These are phyloP conservation scores for Microsporum ferrugineum DNA, from an alignment of 2,329 filamentous ascomycete genomes.

Conservation along the genomic window DNA sequence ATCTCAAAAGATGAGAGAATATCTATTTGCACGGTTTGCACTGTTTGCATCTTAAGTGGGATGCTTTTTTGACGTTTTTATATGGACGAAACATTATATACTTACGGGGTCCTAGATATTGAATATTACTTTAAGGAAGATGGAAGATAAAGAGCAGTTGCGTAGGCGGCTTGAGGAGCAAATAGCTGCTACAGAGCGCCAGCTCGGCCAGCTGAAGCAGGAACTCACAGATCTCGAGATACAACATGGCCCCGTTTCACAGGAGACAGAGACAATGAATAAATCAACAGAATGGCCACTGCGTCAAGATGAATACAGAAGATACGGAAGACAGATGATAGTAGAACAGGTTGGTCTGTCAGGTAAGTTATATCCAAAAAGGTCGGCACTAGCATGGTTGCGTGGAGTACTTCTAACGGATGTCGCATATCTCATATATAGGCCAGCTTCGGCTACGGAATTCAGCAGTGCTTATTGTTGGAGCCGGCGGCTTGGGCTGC, in stretches of 20 bases:
- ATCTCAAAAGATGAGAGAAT: no score
- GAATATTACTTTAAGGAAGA: not conserved
- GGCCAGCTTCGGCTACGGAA: constrained; percentile 64
- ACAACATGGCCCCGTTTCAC: not conserved
- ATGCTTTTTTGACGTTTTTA: not conserved
- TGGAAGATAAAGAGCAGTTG: constrained; percentile 5
- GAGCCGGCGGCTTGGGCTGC: constrained; percentile 80
- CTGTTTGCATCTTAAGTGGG: not conserved
- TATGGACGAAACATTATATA: not conserved
- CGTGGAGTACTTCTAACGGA: not conserved
- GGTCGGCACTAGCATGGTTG: not conserved
- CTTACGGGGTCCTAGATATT: not conserved
- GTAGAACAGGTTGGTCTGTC: constrained; percentile 67
- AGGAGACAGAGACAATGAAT: not conserved
- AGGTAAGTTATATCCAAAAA: constrained; percentile 36
- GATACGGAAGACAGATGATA: constrained; percentile 86
- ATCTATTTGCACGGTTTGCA: no score
- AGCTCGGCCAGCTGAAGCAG: constrained; percentile 25
- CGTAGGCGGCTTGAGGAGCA: constrained; percentile 16
- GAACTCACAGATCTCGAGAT: constrained; percentile 21
- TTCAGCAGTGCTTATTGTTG: constrained; percentile 66
- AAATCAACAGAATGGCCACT: constrained; percentile 55
- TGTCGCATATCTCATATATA: constrained; percentile 23
- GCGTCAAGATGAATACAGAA: constrained; percentile 59
- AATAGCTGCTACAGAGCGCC: constrained; percentile 28